Evolutionary conservation across 495 filamentous ascomycete species (phyloP).

Genomic region (Penicillium nucicola): DNA sequence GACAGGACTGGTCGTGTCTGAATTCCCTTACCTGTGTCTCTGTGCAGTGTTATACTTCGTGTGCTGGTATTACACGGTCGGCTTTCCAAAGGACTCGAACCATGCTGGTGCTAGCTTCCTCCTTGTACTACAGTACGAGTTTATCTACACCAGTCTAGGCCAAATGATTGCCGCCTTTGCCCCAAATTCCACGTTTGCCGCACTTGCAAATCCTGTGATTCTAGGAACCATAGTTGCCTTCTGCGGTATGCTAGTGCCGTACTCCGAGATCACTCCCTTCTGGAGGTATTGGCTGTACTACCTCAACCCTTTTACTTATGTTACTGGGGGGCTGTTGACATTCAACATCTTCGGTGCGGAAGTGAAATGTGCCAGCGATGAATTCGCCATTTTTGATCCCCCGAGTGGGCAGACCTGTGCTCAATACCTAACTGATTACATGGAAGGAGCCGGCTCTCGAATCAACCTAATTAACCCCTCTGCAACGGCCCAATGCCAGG

Average conservation of each 20-base stretch:
- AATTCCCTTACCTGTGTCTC: constrained; percentile 51
- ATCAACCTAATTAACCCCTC: constrained; percentile 51
- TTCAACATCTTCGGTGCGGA: constrained; percentile 53
- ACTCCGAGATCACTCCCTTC: constrained; percentile 50
- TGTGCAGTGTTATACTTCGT: constrained; percentile 48
- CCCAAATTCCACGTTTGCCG: constrained; percentile 53
- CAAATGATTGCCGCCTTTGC: constrained; percentile 59
- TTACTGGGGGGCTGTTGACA: constrained; percentile 58
- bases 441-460: constrained; percentile 44
- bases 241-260: constrained; percentile 47
- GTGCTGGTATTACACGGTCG: constrained; percentile 51
- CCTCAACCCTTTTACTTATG: constrained; percentile 68
- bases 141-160: constrained; percentile 56
- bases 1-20: constrained; percentile 46
- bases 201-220: constrained; percentile 54
- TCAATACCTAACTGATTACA: constrained; percentile 55
- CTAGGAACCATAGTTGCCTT: constrained; percentile 54
- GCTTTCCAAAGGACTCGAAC: constrained; percentile 32
- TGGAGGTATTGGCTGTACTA: constrained; percentile 78
- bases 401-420: constrained; percentile 49
- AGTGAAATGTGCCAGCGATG: constrained; percentile 54
- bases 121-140: constrained; percentile 52
- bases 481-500: constrained; percentile 53
- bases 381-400: constrained; percentile 57
- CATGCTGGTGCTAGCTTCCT: constrained; percentile 56